Evolutionary conservation across 23 red algal species (phyloP), one percentile per base, ranked within the genome.

Genomic region (Gracilaria gracilis): DNA sequence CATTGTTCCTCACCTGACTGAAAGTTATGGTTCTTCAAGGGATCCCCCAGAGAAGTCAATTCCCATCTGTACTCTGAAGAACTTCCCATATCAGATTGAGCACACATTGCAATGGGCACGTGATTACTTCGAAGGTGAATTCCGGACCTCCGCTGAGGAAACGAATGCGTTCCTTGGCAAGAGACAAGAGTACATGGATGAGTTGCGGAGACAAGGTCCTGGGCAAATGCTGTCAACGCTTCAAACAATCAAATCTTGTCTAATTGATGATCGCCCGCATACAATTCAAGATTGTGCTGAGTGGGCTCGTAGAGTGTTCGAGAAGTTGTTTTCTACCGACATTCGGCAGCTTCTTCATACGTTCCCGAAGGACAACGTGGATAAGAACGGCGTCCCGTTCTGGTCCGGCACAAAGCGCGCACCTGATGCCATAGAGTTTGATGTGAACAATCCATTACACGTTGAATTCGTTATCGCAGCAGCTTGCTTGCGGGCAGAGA

Each of bases 61-160:
- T 82, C 97, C 97, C 2, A 96, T 99, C 27, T 99, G 97, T 67
- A 99, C 97, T 31, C 85, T 99, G 62, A 99, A 99, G 88, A 99
- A 99, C 58, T 99, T 99, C 66, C 97, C 97, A 9, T 99, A 99
- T 70, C 89, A 94, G 40, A 99, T 99, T 83, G 97, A 99, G 75
- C 97, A 99, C 79, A 99, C 97, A 20, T 67, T 99, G 75, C 97
- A 99, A 75, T 99, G 97, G 97, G 97, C 97, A 27, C 62, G 97
- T 80, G 97, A 99, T 67, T 91, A 89, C 47, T 99, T 99, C 88
- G 97, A 99, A 75, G 97, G 97, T 13, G 65, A 72, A 11, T 96
- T 99, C 58, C 86, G 87, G 16, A 75, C 86, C 17, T 49, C 91
- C 20, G 76, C 94, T 33, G 97, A 99, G 55, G 97, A 99, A 50